phyloP scores from a whole-genome alignment of 768 basidiomycete species.

The Boletellus emodensis region DNA sequence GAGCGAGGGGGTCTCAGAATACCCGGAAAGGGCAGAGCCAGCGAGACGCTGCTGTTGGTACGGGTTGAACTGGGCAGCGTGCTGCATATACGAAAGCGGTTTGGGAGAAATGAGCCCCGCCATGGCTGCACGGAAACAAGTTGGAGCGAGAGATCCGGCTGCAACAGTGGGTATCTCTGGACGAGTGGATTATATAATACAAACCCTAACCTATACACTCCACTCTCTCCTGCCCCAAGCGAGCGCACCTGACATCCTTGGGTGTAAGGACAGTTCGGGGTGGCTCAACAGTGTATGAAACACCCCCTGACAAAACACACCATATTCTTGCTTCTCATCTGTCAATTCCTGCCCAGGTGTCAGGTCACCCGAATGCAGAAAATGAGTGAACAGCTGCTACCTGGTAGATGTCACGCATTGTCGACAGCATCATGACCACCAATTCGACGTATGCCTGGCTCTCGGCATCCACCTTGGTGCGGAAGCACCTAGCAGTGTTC shows the following conservation, averaged over 20 bases:
- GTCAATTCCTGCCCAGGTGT: slow-evolving; percentile 8
- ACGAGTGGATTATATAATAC: slow-evolving; percentile 22
- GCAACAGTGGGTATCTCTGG: neutral
- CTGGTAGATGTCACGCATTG: slow-evolving; percentile 46
- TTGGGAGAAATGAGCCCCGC: slow-evolving; percentile 62
- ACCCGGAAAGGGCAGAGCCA: slow-evolving; percentile 34
- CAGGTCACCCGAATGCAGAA: neutral
- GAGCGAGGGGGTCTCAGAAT: slow-evolving; percentile 63
- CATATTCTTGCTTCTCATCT: slow-evolving; percentile 28
- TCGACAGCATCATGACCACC: slow-evolving; percentile 44
- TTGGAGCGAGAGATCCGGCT: slow-evolving; percentile 9
- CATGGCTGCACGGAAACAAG: slow-evolving; percentile 34
- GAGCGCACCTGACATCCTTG: slow-evolving; percentile 31
- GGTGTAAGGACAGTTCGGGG: slow-evolving; percentile 30
- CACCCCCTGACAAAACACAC: slow-evolving; percentile 34
- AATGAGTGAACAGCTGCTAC: slow-evolving; percentile 32
- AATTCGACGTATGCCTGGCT: slow-evolving; percentile 40
- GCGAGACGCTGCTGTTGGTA: slow-evolving; percentile 48
- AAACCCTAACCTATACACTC: slow-evolving; percentile 27
- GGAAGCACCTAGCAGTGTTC: slow-evolving; percentile 40
- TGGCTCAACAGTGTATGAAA: slow-evolving; percentile 27
- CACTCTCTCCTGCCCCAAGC: slow-evolving; percentile 27
- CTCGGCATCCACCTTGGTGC: slow-evolving; percentile 27
- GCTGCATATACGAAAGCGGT: slow-evolving; percentile 62
- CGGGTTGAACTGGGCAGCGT: slow-evolving; percentile 53